phyloP scores from a whole-genome alignment of 2,329 filamentous ascomycete species.

The Chrysosporium keratinophilum region DNA sequence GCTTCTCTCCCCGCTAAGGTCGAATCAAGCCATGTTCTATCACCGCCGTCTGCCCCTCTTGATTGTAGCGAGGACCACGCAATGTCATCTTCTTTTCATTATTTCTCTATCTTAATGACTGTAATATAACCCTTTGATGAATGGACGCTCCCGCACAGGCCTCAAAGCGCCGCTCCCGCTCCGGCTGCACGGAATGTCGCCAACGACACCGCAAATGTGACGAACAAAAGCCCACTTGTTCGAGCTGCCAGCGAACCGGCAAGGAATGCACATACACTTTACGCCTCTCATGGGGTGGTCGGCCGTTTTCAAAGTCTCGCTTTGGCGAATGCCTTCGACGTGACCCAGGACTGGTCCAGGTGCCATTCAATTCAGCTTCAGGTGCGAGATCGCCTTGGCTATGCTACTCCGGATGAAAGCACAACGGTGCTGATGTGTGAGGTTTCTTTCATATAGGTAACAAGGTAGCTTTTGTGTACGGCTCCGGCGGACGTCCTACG shows the following conservation, averaged over 20 bases:
- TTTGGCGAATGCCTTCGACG: conserved; percentile 17
- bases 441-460: neutral
- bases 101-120: too few species aligned
- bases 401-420: neutral
- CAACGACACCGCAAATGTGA: conserved; percentile 18
- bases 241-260: conserved; percentile 12
- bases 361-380: conserved; percentile 10
- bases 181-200: conserved; percentile 18
- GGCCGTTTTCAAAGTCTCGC: conserved; percentile 16
- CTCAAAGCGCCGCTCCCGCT: conserved; percentile 16
- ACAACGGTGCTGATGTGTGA: too few species aligned
- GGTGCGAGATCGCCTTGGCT: neutral
- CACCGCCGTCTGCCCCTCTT: too few species aligned
- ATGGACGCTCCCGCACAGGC: conserved; percentile 2
- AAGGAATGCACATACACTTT: conserved; percentile 14
- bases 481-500: neutral
- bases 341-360: conserved; percentile 15
- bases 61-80: too few species aligned
- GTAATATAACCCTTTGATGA: neutral
- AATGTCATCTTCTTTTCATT: too few species aligned
- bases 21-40: too few species aligned
- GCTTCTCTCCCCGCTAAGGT: too few species aligned
- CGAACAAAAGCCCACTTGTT: conserved; percentile 15
- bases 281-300: conserved; percentile 17
- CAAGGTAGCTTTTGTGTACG: conserved; percentile 8